Base-by-base conservation (phyloP, 306 rosid species). In the Lagenaria siceraria region DNA sequence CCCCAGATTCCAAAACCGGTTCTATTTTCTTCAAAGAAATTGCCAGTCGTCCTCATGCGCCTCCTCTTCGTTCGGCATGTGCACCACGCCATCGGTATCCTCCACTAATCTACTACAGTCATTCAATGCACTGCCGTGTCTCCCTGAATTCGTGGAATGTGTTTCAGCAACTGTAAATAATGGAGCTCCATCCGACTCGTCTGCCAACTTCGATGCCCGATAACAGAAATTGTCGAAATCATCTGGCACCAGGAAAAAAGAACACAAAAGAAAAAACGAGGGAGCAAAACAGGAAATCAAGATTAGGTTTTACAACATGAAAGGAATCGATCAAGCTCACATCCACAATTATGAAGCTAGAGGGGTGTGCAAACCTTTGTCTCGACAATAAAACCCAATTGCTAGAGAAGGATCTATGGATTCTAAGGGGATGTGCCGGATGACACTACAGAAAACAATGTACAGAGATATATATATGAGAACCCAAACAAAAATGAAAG, bases 381-480 rank as follows among this genome's bases (percentile, higher is more conserved):
- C 90, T 29, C 92, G 96, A 80, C 99, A 95, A 85, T 92, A 95
- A 86, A 95, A 95, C 75, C 99, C 99, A 80, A 95, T 88, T 54
- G 99, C 99, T 80, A 95, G 80, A 69, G 99, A 95, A 74, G 99
- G 92, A 84, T 95, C 99, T 52, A 95, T 88, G 18, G 91, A 82
- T 69, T 92, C 97, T 42, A 95, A 82, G 36, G 91, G 88, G 5
- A 92, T 88, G 84, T 90, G 93, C 60, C 93, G 87, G 70, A 85
- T 40, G 69, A 88, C 74, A 75, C 98, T 93, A 88, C 65, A 72
- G 38, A 49, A 76, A 56, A 11, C 13, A 75, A 36, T 17, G 42
- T 2, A 18, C 5, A 25, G 17, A 61, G 6, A 25, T 1, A 46
- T 24, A 51, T 17, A 51, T 51, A 72, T 15, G 43, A 72, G 60